Evolutionary conservation across 2,329 filamentous ascomycete species (phyloP).

Genomic region (Rhinocladiella mackenziei): DNA sequence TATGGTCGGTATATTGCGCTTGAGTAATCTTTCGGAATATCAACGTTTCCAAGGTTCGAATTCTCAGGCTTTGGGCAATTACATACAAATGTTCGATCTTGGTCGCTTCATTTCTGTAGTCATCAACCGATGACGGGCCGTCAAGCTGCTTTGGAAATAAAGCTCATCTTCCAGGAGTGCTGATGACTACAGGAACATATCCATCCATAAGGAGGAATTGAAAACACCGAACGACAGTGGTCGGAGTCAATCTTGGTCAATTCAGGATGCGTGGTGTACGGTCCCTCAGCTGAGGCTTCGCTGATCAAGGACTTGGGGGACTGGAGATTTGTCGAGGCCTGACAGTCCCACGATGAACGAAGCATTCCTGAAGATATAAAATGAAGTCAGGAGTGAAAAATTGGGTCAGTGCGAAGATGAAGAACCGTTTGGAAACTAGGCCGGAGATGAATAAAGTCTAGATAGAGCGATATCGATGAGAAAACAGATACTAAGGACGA

Average conservation of each 20-base stretch:
- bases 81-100: constrained; percentile 17
- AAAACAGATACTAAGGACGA: too few relatives aligned
- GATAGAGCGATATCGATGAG: too few relatives aligned
- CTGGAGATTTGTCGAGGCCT: constrained; percentile 21
- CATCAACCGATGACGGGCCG: constrained; percentile 2
- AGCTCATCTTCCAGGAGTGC: constrained; percentile 4
- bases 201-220: constrained; percentile 21
- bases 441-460: too few relatives aligned
- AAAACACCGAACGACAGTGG: constrained; percentile 21
- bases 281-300: constrained; percentile 4
- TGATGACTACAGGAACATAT: constrained; percentile 20
- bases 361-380: constrained; percentile 10
- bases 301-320: constrained; percentile 16
- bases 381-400: too few relatives aligned
- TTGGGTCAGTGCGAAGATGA: too few relatives aligned
- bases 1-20: constrained; percentile 12
- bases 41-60: constrained; percentile 14
- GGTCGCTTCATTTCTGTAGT: constrained; percentile 17
- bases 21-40: constrained; percentile 21
- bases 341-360: constrained; percentile 12
- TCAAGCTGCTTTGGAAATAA: constrained; percentile 16
- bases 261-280: constrained; percentile 26
- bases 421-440: too few relatives aligned
- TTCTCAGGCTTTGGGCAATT: constrained; percentile 17
- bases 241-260: constrained; percentile 14